Evolutionary conservation across 306 rosid genomes (phyloP).

Genomic region (Vigna mungo): DNA sequence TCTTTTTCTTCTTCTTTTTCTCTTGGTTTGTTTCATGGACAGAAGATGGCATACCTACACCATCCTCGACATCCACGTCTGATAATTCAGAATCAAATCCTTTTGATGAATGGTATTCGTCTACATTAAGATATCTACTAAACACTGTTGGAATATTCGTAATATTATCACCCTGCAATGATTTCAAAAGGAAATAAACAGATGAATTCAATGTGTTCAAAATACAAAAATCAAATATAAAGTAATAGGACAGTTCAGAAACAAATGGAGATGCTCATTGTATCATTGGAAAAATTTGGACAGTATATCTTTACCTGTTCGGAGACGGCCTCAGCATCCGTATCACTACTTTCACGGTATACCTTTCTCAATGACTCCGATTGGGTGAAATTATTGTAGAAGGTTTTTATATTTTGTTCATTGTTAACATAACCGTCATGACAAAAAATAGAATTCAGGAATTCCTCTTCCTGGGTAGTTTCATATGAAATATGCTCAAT

Average conservation of each 20-base stretch:
- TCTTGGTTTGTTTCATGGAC: too few species aligned
- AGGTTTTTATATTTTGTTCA: too few species aligned
- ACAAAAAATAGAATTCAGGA: too few species aligned
- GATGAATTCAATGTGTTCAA: too few species aligned
- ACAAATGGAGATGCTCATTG: not conserved
- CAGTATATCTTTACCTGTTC: conserved; percentile 48
- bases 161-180: conserved; percentile 41
- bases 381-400: not conserved
- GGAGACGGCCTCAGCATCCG: conserved; percentile 35
- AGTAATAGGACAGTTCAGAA: conserved; percentile 3
- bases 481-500: too few species aligned
- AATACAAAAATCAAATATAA: not conserved
- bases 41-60: not conserved
- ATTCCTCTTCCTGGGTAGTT: too few species aligned
- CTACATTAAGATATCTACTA: conserved; percentile 21
- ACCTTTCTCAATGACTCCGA: conserved; percentile 22
- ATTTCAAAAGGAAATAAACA: conserved; percentile 11
- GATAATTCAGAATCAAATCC: conserved; percentile 21
- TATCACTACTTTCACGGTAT: not conserved
- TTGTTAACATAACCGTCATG: too few species aligned
- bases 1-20: too few species aligned
- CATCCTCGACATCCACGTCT: not conserved
- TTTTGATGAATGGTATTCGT: conserved; percentile 12
- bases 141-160: conserved; percentile 1
- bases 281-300: not conserved